A percentile compares a stretch with the other conserved stretches of the same genome.
phyloP scores from a whole-genome alignment of 495 filamentous ascomycete genomes.

The Usnea hakonensis region DNA sequence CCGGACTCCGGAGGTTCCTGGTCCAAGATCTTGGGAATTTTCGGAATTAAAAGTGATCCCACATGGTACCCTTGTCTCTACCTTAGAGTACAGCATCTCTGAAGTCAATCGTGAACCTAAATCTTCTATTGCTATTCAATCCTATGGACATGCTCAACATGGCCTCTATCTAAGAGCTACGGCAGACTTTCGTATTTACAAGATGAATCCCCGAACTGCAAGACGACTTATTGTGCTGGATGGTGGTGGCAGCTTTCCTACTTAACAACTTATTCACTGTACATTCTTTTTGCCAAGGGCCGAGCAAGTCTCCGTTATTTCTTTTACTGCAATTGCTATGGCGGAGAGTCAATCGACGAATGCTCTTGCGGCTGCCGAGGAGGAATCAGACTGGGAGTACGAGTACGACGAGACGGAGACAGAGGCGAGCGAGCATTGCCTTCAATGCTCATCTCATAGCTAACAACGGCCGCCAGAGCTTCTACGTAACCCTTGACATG shows the following conservation, averaged over 20 bases:
- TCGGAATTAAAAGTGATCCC: too few relatives aligned
- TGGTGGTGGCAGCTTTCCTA: slow-evolving; percentile 7
- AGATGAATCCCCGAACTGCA: not conserved
- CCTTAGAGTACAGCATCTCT: too few relatives aligned
- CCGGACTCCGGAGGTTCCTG: too few relatives aligned
- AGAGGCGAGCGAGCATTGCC: slow-evolving; percentile 35
- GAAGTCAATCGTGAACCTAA: too few relatives aligned
- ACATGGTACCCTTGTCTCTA: too few relatives aligned
- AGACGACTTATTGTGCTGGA: not conserved
- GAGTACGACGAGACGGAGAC: slow-evolving; percentile 53
- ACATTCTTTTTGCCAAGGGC: not conserved
- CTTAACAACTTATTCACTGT: not conserved
- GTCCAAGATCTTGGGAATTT: too few relatives aligned
- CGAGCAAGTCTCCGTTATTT: not conserved
- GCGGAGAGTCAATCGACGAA: not conserved
- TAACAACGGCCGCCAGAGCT: slow-evolving; percentile 38
- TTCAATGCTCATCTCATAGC: not conserved
- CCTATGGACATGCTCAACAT: not conserved
- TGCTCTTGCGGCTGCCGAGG: slow-evolving; percentile 14
- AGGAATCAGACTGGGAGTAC: slow-evolving; percentile 53
- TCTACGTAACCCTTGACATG: slow-evolving; percentile 50
- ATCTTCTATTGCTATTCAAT: too few relatives aligned
- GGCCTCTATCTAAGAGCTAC: not conserved
- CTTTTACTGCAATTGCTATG: not conserved
- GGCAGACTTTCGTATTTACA: not conserved